Evolutionary conservation across 148 eudicot genomes (phyloP), one percentile per base, ranked within the genome.

Genomic region (Rhododendron molle): DNA sequence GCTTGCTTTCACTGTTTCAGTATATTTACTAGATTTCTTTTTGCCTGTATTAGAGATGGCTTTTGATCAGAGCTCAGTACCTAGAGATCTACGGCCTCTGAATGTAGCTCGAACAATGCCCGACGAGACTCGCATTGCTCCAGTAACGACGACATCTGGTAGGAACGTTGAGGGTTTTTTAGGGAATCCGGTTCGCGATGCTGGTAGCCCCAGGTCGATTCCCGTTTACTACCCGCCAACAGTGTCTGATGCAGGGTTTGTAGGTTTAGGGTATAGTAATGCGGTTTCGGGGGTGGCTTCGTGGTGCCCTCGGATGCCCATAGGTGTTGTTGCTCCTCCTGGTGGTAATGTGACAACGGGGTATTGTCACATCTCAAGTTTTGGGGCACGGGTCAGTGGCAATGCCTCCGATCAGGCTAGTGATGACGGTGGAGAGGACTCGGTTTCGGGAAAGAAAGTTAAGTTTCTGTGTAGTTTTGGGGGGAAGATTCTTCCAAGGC

Each of bases 401-500:
- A 88, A 81, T 90, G 88, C 84, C 28, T 88, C 92, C 62, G 95
- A 92, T 82, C 93, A 82, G 83, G 87, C 91, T 32, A 92, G 91
- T 88, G 96, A 92, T 34, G 98, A 94, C 28, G 92, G 94, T 12
- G 87, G 87, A 36, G 94, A 93, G 20, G 99, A 90, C 88, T 94
- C 95, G 1, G 91, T 86, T 7, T 89, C 97, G 0, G 97, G 94
- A 73, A 93, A 78, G 86, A 95, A 95, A 85, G 94, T 96, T 20
- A 95, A 96, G 87, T 92, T 96, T 80, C 85, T 96, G 90, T 96
- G 98, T 87, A 96, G 99, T 87, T 96, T 90, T 82, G 97, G 99
- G 43, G 99, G 99, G 46, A 95, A 94, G 90, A 95, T 96, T 80
- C 84, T 96, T 43, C 99, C 99, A 58, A 91, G 99, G 62, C 95